Evolutionary conservation across 805 yeast species (phyloP), one percentile per base, ranked within the genome.

Genomic region (Debaryomyces castellii): DNA sequence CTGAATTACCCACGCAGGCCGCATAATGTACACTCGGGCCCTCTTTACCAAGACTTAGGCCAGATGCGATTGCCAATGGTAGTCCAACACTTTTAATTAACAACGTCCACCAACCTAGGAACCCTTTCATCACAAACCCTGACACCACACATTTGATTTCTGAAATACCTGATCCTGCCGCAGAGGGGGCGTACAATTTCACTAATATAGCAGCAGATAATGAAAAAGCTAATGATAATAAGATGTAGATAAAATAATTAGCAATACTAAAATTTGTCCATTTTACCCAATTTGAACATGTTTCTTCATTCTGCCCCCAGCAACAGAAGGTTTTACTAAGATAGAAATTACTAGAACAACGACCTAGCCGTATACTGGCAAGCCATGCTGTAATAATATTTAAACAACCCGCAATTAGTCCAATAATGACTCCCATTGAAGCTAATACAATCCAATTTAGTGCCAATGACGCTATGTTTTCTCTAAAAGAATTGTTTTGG

Each of bases 21-120:
- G 99, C 97, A 64, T 92, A 94, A 66, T 94, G 99, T 10, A 94
- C 99, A 55, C 92, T 83, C 1, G 99, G 99, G 0, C 99, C 99
- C 62, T 94, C 99, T 66, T 94, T 94, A 18, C 99, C 99, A 5
- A 94, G 87, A 53, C 92, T 86, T 32, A 94, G 66, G 0, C 99
- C 99, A 1, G 97, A 85, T 0, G 96, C 91, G 57, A 94, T 94
- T 0, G 96, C 89, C 48, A 94, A 69, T 0, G 99, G 99, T 36
- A 94, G 68, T 0, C 95, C 88, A 8, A 89, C 60, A 41, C 89
- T 78, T 54, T 94, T 94, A 44, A 92, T 81, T 1, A 80, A 51
- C 20, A 92, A 69, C 0, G 97, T 90, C 60, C 77, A 71, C 66
- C 83, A 75, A 22, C 84, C 86, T 43, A 94, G 73, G 56, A 92